These are phyloP conservation scores for Suillus subaureus DNA, from an alignment of 768 basidiomycete species.

Conservation along the genomic window DNA sequence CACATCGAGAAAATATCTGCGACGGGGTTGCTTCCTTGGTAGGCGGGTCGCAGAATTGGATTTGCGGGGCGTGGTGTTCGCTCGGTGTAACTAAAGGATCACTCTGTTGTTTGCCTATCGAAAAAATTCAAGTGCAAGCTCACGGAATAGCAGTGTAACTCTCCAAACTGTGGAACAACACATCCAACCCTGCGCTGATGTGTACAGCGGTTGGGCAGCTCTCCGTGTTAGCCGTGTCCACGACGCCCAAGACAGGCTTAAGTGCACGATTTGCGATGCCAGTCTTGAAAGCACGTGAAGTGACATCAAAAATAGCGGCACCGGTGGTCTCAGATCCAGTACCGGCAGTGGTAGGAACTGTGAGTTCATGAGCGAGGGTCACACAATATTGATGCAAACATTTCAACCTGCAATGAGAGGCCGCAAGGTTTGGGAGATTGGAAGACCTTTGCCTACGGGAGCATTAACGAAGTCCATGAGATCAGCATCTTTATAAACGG, in stretches of 20 bases:
- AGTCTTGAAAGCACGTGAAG: constrained; percentile 92
- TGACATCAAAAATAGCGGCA: constrained; percentile 91
- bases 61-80: constrained; percentile 88
- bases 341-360: constrained; percentile 77
- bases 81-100: constrained; percentile 71
- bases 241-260: constrained; percentile 86
- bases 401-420: constrained; percentile 80
- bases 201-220: constrained; percentile 91
- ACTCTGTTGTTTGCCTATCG: constrained; percentile 10
- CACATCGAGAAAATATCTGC: constrained; percentile 96
- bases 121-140: constrained; percentile 26
- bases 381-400: not conserved
- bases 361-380: constrained; percentile 6
- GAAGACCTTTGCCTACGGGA: constrained; percentile 89
- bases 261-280: constrained; percentile 92
- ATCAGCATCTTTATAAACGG: constrained; percentile 90
- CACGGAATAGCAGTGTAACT: constrained; percentile 94
- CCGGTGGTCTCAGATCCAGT: constrained; percentile 96
- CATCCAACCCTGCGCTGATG: constrained; percentile 93
- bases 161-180: constrained; percentile 95
- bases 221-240: constrained; percentile 89
- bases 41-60: constrained; percentile 88
- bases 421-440: constrained; percentile 70
- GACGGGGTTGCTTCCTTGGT: constrained; percentile 92
- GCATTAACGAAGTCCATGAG: constrained; percentile 98